Conservation (phyloP, 108 stramenopile species). For the Nitzschia sp. region DNA sequence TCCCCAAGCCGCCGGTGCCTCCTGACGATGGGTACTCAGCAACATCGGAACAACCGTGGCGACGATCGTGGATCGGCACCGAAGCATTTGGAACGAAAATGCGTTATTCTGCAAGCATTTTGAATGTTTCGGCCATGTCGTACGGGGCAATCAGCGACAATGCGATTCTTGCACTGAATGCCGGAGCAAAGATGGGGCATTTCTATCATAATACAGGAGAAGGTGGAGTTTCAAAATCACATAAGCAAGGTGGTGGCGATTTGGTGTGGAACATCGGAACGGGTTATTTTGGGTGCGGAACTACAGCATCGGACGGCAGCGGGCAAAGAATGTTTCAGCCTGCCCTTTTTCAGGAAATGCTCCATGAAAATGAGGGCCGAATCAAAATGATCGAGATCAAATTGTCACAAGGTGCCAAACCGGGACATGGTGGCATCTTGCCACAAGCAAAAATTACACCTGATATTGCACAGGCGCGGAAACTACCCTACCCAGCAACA, state of each 20-base stretch:
- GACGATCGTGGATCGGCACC: conserved; percentile 57
- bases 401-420: conserved; percentile 89
- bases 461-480: conserved; percentile 81
- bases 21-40: conserved; percentile 23
- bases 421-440: conserved; percentile 88
- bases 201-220: conserved; percentile 92
- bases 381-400: conserved; percentile 91
- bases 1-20: conserved; percentile 32
- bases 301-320: conserved; percentile 26
- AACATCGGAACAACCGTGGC: conserved; percentile 12
- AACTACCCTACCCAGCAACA: conserved; percentile 55
- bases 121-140: conserved; percentile 89
- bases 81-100: conserved; percentile 45
- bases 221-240: conserved; percentile 70
- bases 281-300: conserved; percentile 89
- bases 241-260: conserved; percentile 74
- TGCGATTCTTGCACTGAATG: conserved; percentile 78
- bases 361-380: conserved; percentile 21
- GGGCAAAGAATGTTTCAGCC: conserved; percentile 66
- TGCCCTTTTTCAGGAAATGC: conserved; percentile 57
- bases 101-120: conserved; percentile 68
- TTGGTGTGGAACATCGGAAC: conserved; percentile 93
- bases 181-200: conserved; percentile 72
- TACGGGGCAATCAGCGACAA: conserved; percentile 84
- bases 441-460: conserved; percentile 81